Evolutionary conservation across 768 basidiomycete genomes (phyloP).

Genomic region (Pleurotus platypus): DNA sequence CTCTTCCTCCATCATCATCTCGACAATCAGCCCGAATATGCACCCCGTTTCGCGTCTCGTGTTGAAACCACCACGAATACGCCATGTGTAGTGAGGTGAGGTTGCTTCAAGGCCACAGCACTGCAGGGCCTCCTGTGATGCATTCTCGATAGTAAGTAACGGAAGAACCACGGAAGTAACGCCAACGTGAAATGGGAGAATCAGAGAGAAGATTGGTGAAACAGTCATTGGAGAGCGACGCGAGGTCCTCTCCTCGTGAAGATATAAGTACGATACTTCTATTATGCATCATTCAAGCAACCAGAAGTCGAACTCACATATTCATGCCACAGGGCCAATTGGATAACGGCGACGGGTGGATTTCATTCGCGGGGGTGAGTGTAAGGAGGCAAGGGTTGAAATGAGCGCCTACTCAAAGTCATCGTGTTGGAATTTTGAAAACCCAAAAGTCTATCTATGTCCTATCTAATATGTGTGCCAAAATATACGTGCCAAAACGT

Average conservation of each 20-base stretch:
- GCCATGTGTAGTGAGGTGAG: background rate
- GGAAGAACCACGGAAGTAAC: too few species aligned
- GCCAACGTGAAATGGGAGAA: background rate
- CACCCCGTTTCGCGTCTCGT: background rate
- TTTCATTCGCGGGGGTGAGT: too few species aligned
- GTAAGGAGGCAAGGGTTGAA: too few species aligned
- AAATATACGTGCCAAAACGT: too few species aligned
- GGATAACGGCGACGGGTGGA: background rate
- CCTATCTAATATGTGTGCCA: too few species aligned
- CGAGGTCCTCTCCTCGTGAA: background rate
- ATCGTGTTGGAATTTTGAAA: too few species aligned
- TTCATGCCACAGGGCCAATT: background rate
- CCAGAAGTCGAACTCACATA: background rate
- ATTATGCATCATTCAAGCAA: constrained; percentile 1
- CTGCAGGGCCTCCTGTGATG: too few species aligned
- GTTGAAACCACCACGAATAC: background rate
- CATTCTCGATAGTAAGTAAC: too few species aligned
- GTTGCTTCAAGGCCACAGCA: too few species aligned
- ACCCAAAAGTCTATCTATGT: too few species aligned
- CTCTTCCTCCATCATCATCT: background rate
- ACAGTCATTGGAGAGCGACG: constrained; percentile 1
- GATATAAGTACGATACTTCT: constrained; percentile 1
- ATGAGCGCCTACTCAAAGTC: too few species aligned
- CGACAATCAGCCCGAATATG: too few species aligned
- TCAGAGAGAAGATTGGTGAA: constrained; percentile 7